Evolutionary conservation across 768 basidiomycete genomes (phyloP).

Genomic region (Cystobasidium ongulense): DNA sequence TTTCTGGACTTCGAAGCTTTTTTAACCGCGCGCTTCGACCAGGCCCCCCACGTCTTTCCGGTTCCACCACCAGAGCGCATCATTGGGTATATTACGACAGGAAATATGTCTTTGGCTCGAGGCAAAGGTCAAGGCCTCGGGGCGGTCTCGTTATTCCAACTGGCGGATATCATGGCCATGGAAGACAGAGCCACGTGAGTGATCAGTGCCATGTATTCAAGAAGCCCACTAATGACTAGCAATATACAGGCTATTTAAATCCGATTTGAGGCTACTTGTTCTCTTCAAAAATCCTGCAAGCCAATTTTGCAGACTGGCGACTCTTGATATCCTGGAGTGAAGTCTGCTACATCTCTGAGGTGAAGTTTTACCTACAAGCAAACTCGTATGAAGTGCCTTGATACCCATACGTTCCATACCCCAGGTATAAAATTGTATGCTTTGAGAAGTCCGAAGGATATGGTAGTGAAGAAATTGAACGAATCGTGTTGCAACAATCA

Average conservation of each 20-base stretch:
- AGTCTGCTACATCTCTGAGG: too few species aligned
- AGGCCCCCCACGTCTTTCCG: not conserved
- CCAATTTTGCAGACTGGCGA: slow-evolving; percentile 30
- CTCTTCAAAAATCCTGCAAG: slow-evolving; percentile 34
- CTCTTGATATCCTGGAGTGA: slow-evolving; percentile 13
- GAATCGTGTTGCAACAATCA: too few species aligned
- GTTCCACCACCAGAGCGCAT: not conserved
- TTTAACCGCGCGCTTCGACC: too few species aligned
- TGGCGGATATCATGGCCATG: slow-evolving; percentile 24
- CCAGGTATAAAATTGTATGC: too few species aligned
- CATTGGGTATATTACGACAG: slow-evolving; percentile 77
- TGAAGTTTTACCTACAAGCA: too few species aligned
- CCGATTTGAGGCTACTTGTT: slow-evolving; percentile 15
- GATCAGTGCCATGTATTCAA: not conserved
- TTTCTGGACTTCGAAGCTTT: too few species aligned
- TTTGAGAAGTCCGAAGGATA: too few species aligned
- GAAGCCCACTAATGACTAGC: not conserved
- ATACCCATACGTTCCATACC: not conserved
- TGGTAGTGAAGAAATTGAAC: too few species aligned
- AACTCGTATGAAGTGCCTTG: too few species aligned
- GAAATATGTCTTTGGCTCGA: slow-evolving; percentile 67
- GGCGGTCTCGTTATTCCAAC: slow-evolving; percentile 54
- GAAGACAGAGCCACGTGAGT: not conserved
- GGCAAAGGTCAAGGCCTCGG: slow-evolving; percentile 74
- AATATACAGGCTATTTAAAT: not conserved